These are phyloP conservation scores for Neonectria magnoliae DNA, from an alignment of 2,329 filamentous ascomycete species.

Conservation along the genomic window DNA sequence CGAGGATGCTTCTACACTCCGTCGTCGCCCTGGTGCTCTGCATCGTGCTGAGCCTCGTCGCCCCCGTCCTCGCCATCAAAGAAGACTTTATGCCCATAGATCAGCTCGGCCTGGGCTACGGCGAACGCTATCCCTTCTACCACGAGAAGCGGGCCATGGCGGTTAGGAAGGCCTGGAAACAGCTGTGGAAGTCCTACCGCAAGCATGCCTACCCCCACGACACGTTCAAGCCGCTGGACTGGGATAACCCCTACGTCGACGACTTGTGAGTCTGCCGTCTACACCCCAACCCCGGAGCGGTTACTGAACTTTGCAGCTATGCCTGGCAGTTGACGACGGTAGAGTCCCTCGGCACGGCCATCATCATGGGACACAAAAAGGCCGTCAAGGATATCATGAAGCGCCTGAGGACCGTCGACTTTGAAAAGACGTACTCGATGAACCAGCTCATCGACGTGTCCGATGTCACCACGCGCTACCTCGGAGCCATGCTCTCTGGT, in stretches of 20 bases:
- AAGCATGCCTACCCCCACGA: neutral
- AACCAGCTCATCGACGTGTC: neutral
- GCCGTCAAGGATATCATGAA: neutral
- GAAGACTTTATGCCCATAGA: neutral
- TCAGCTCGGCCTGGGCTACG: neutral
- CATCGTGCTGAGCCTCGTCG: neutral
- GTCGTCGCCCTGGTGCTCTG: neutral
- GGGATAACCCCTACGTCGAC: neutral
- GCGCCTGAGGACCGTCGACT: neutral
- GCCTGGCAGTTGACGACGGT: neutral
- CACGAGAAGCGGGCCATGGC: neutral
- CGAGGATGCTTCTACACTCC: neutral
- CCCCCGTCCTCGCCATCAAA: neutral
- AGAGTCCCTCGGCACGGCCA: neutral
- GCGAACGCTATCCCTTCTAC: neutral
- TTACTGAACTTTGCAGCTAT: neutral
- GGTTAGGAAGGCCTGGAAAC: neutral
- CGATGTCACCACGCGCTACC: neutral
- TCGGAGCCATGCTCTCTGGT: neutral
- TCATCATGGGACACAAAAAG: neutral
- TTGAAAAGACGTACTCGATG: neutral
- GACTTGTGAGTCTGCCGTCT: neutral
- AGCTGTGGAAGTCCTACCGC: neutral
- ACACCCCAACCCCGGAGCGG: no score
- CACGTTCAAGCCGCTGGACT: neutral